Base-by-base conservation (phyloP, 495 filamentous ascomycete genomes). In the Penicillium pulvis region DNA sequence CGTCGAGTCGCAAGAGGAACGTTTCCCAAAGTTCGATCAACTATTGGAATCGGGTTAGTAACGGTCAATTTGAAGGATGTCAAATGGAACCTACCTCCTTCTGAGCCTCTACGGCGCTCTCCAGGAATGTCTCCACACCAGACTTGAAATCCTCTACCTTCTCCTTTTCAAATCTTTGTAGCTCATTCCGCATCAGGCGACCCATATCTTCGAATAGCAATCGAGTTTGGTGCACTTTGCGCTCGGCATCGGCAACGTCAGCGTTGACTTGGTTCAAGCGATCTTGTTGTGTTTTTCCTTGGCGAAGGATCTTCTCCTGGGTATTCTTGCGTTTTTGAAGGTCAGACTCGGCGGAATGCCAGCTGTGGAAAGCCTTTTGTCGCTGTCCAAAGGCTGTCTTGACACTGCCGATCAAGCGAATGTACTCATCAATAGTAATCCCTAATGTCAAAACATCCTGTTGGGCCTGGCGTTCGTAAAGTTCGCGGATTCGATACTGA, bases 121-220 rank as follows among this genome's bases (percentile, higher is more conserved):
- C 94, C 62, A 98, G 77, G 72, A 93, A 98, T 0, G 94, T 98
- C 78, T 98, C 94, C 2, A 98, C 93, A 0, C 91, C 95, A 58
- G 89, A 93, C 79, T 98, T 98, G 75, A 98, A 98, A 71, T 98
- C 94, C 71, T 98, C 94, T 8, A 98, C 94, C 79, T 98, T 98
- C 77, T 98, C 94, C 64, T 85, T 85, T 78, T 98, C 94, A 65
- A 98, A 98, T 28, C 92, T 81, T 60, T 98, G 94, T 58, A 98
- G 79, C 73, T 98, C 94, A 30, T 79, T 77, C 41, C 91, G 83
- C 92, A 98, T 93, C 69, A 96, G 77, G 26, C 91, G 82, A 12
- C 94, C 94, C 94, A 98, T 97, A 69, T 98, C 95, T 59, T 98
- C 94, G 70, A 98, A 98, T 54, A 96, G 72, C 56, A 98, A 69